These are phyloP conservation scores for Ogataea paraovalis DNA, from an alignment of 805 yeast species.

Conservation along the genomic window DNA sequence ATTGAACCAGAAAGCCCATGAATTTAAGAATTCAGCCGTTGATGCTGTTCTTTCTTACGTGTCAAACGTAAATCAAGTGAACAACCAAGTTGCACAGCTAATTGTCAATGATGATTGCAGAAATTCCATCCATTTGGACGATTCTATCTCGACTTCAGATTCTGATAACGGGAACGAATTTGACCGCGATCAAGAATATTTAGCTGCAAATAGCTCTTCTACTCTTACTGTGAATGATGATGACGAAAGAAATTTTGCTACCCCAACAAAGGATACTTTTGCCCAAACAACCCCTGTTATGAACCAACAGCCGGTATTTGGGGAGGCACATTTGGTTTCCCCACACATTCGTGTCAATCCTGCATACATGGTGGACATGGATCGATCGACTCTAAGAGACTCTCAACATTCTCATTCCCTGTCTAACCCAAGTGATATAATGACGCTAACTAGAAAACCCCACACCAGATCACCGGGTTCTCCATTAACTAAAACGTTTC, in stretches of 20 bases:
- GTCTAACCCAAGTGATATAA: constrained; percentile 25
- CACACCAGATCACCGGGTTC: constrained; percentile 15
- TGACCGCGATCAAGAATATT: background rate
- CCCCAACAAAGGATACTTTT: background rate
- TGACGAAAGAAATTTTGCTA: background rate
- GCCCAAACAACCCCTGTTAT: constrained; percentile 1
- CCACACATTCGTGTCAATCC: constrained; percentile 7
- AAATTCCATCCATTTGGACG: constrained; percentile 16
- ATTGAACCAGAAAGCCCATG: constrained; percentile 11
- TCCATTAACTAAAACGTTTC: constrained; percentile 22
- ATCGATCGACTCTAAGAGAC: background rate
- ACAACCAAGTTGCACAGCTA: constrained; percentile 10
- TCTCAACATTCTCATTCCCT: constrained; percentile 22
- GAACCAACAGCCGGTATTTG: background rate
- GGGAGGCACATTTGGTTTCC: background rate
- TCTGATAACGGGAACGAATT: background rate
- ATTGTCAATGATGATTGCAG: constrained; percentile 7
- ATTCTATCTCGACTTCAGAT: background rate
- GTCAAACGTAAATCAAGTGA: constrained; percentile 19
- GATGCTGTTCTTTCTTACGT: constrained; percentile 24
- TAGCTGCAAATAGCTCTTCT: background rate
- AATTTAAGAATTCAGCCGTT: constrained; percentile 15
- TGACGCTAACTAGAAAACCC: constrained; percentile 4
- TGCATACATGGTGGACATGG: constrained; percentile 8
- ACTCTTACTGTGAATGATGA: background rate